Conservation (phyloP, 1,139 yeast species). For the Tardiomyces blankii region DNA sequence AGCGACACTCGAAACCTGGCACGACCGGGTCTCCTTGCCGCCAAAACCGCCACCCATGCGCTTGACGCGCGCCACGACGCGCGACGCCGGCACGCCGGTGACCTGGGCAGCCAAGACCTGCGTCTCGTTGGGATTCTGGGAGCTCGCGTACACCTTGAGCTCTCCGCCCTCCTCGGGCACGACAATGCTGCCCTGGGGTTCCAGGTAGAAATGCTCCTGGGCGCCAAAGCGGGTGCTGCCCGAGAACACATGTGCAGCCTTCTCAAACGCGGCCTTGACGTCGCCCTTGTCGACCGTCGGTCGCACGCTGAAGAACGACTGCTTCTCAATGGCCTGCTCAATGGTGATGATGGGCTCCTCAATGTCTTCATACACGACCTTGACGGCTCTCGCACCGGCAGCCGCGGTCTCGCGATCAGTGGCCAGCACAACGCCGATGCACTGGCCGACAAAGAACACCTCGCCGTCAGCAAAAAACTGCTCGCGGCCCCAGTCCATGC, state of each 20-base stretch:
- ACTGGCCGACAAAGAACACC: slow-evolving; percentile 32
- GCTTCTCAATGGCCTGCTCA: slow-evolving; percentile 31
- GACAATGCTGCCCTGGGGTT: slow-evolving; percentile 33
- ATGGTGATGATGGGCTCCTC: slow-evolving; percentile 29
- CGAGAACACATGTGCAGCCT: slow-evolving; percentile 27
- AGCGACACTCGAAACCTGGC: slow-evolving; percentile 34
- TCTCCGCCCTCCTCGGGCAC: slow-evolving; percentile 37
- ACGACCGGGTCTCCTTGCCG: slow-evolving; percentile 40
- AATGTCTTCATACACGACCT: slow-evolving; percentile 31
- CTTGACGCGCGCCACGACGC: slow-evolving; percentile 31
- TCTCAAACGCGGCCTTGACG: slow-evolving; percentile 27
- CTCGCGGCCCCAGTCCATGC: slow-evolving; percentile 31
- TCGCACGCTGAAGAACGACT: slow-evolving; percentile 28
- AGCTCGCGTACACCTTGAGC: slow-evolving; percentile 31
- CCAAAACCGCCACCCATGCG: slow-evolving; percentile 59
- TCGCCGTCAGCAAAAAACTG: slow-evolving; percentile 32
- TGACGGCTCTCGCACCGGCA: slow-evolving; percentile 33
- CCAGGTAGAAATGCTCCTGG: slow-evolving; percentile 38
- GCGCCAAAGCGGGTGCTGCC: slow-evolving; percentile 33
- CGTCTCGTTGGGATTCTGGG: slow-evolving; percentile 35
- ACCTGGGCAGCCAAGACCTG: slow-evolving; percentile 32
- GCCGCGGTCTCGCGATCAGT: slow-evolving; percentile 29
- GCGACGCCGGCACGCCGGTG: slow-evolving; percentile 30
- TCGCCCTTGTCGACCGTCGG: slow-evolving; percentile 29
- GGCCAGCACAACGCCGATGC: slow-evolving; percentile 34